Evolutionary conservation across 228 moss, liverwort and hornwort genomes (phyloP), one percentile per base, ranked within the genome.

Genomic region (Sphagnum magellanicum): DNA sequence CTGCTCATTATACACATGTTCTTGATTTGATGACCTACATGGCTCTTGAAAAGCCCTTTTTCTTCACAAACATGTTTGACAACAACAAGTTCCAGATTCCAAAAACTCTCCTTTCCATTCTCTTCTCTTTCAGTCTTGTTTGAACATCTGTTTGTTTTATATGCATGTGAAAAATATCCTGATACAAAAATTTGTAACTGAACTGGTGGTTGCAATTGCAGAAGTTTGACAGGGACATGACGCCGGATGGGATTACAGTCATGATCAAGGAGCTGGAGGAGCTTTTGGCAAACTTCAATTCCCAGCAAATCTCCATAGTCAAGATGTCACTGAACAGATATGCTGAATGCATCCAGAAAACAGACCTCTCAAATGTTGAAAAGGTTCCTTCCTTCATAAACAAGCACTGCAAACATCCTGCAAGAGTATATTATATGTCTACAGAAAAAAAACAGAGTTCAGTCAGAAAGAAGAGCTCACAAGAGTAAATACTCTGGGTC

Each of bases 201-300:
- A 32, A 32, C 32, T 32, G 32, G 32, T 32, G 32, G 32, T 32
- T 32, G 32, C 32, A 32, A 32, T 32, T 32, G 32, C 81, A 94
- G 94, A 91, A 79, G 72, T 76, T 94, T 46, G 76, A 82, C 70
- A 81, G 67, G 65, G 82, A 83, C 63, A 70, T 77, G 49, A 75
- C 82, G 5, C 79, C 76, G 10, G 79, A 85, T 70, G 86, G 90
- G 63, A 83, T 76, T 68, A 68, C 61, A 61, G 74, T 83, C 58
- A 79, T 78, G 74, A 73, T 88, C 50, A 78, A 74, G 66, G 88
- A 92, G 84, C 76, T 95, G 15, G 77, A 85, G 72, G 88, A 81
- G 32, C 74, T 90, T 53, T 90, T 95, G 10, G 71, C 77, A 7
- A 78, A 74, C 62, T 92, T 90, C n/a, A 88, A 84, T 72, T 50